Evolutionary conservation across 192 early-diverging fungal genomes (phyloP), one percentile per base, ranked within the genome.

Genomic region (Haplosporangium gracile): DNA sequence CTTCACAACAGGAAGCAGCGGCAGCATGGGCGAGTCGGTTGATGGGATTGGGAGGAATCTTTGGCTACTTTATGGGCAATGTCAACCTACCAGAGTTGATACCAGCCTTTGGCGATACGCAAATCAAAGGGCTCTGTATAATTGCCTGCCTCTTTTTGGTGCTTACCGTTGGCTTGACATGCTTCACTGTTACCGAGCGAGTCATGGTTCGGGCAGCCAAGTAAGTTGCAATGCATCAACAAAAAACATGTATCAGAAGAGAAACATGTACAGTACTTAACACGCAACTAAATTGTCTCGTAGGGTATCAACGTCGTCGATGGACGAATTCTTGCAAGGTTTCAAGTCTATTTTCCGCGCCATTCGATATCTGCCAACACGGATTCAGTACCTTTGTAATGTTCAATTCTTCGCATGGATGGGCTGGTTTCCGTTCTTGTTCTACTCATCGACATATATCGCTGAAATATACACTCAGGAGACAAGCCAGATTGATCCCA

Each of bases 371-470:
- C 85, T 99, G 78, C 97, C 98, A 0, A 77, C 42, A 8, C 90
- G 94, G 5, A 91, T 98, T 68, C 94, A 94, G 78, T 83, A 90
- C 32, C 89, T 99, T 7, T 98, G 96, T 83, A 95, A 95, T 71
- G 94, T 97, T n/a, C 98, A 99, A 83, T 95, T 99, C 70, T 97
- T 97, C 92, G 92, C 96, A 15, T 99, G 97, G 97, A 95, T 98
- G 80, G 97, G 96, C 20, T 97, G 97, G 96, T 99, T 99, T 81
- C 97, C 98, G 22, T 98, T 99, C 80, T 89, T 99, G 15, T 89
- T 90, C 68, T 98, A 98, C 81, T 93, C 95, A 0, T 90, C 92
- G 1, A 92, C 92, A 11, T 93, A 91, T 85, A 89, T 93, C 1
- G 88, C 91, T 22, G 91, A 92, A 49, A 88, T 93, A 20, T 91